These are phyloP conservation scores for Aspergillus udagawae DNA, from an alignment of 2,329 filamentous ascomycete genomes.

Conservation along the genomic window DNA sequence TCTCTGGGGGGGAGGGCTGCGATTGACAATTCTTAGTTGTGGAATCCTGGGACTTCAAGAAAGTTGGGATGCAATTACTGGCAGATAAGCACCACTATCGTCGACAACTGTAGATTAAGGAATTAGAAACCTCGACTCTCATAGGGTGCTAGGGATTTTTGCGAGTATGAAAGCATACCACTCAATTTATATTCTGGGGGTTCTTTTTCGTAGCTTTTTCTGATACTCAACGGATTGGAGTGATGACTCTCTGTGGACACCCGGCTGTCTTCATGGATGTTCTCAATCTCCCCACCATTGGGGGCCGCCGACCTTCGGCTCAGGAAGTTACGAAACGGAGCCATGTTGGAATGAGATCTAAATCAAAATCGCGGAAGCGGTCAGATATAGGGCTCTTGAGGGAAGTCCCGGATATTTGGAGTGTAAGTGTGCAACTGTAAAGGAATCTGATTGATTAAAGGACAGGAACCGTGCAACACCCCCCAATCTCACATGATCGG, in stretches of 20 bases:
- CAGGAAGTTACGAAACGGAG: constrained; percentile 69
- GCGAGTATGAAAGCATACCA: constrained; percentile 50
- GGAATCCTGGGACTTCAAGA: background rate
- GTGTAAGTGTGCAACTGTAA: constrained; percentile 1
- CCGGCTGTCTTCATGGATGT: constrained; percentile 53
- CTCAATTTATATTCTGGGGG: constrained; percentile 76
- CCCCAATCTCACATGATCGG: constrained; percentile 24
- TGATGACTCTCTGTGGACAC: constrained; percentile 43
- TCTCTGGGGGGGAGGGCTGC: constrained; percentile 84
- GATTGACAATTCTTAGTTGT: constrained; percentile 1
- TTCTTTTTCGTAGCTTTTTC: constrained; percentile 61
- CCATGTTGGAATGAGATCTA: constrained; percentile 47
- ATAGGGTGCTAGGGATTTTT: background rate
- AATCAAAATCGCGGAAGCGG: background rate
- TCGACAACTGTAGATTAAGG: constrained; percentile 70
- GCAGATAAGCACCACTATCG: constrained; percentile 90
- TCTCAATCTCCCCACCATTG: constrained; percentile 33
- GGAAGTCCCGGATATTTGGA: background rate
- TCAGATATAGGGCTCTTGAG: background rate
- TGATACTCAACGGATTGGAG: constrained; percentile 53
- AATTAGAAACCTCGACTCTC: constrained; percentile 12
- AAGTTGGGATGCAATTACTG: constrained; percentile 52
- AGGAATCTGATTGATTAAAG: constrained; percentile 3
- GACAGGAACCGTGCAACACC: background rate
- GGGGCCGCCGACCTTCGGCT: constrained; percentile 53